Evolutionary conservation across 495 filamentous ascomycete species (phyloP), one percentile per base, ranked within the genome.

Genomic region (Tuber calosporum): DNA sequence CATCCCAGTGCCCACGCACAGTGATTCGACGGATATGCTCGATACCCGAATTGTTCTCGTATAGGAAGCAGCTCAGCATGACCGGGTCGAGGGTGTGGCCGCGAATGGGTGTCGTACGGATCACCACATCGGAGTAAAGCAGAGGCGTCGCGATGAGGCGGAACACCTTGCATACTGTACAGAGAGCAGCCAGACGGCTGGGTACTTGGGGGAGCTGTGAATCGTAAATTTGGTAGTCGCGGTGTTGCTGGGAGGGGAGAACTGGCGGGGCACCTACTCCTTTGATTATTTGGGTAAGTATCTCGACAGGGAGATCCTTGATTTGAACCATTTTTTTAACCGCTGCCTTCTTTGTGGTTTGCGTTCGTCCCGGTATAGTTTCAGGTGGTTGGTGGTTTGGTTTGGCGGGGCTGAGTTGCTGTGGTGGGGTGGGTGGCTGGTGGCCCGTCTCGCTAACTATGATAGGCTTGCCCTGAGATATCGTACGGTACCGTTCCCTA

Each of bases 161-260:
- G 53, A 75, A 75, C 22, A 9, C 20, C 36, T 74, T 74, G 26
- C 71, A 74, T 8, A 75, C 73, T 11, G 9, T 22, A 19, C 71
- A 75, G n/a, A 75, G 40, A 17, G 15, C 40, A n/a, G 71, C 40
- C 19, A 75, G 71, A 17, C 41, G 70, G 30, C 73, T 70, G n/a
- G 73, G 71, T 20, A 73, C 70, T 42, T 74, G 58, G 7, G 70
- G 73, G 8, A 75, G 62, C 73, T 75, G 38, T 40, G 43, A 72
- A 72, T 58, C 62, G 69, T 58, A 40, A 48, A 40, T 66, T 74
- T 74, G 69, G 66, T 58, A 19, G 38, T 58, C 48, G 48, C 48
- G 8, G n/a, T 58, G n/a, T 58, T 58, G 48, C 9, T 58, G 48
- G 22, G 48, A 58, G 22, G 48, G 48, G 48, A 58, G n/a, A n/a